Evolutionary conservation across 106 monocot species (phyloP), one percentile per base, ranked within the genome.

Genomic region (Acanthochlamys bracteata): DNA sequence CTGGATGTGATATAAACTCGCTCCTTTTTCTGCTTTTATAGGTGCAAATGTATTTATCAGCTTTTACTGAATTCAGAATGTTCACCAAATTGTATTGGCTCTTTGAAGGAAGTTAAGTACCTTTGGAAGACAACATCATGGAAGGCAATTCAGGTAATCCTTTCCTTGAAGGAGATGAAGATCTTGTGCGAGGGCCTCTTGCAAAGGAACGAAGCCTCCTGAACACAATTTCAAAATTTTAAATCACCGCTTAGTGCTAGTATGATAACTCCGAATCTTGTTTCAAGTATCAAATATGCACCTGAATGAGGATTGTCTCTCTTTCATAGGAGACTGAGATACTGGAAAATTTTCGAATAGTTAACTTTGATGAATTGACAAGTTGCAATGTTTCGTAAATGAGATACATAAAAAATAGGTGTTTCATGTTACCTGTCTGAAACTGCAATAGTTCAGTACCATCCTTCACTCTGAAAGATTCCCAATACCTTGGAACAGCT

Each of bases 291-390:
- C 9, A 49, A 59, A 12, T 59, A 3, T 24, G 7, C 26, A 83
- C 93, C 85, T 83, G 56, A 76, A 81, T 69, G 93, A 86, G 81
- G 83, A 66, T 65, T 62, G 24, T 64, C 72, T 85, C 39, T 79
- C 86, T 60, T 65, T 94, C 7, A 71, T 64, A 43, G 77, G 49
- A 4, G 78, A 71, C 33, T 46, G 61, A 42, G 72, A 46, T 10
- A 51, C 83, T 85, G 84, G 3, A 72, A 49, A 3, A 66, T 23
- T 49, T 14, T 49, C 2, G 2, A 17, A 10, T 49, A 14, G 49
- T 49, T 49, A 33, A 6, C n/a, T n/a, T 33, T 33, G 33, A 33
- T 33, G 33, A 33, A 33, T 6, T 3, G 33, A 33, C 33, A 33
- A 56, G 19, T 10, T 8, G 51, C 51, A 10, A 51, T 51, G 51